Evolutionary conservation across 2,329 filamentous ascomycete genomes (phyloP).

Genomic region (Raffaelea albimanens): DNA sequence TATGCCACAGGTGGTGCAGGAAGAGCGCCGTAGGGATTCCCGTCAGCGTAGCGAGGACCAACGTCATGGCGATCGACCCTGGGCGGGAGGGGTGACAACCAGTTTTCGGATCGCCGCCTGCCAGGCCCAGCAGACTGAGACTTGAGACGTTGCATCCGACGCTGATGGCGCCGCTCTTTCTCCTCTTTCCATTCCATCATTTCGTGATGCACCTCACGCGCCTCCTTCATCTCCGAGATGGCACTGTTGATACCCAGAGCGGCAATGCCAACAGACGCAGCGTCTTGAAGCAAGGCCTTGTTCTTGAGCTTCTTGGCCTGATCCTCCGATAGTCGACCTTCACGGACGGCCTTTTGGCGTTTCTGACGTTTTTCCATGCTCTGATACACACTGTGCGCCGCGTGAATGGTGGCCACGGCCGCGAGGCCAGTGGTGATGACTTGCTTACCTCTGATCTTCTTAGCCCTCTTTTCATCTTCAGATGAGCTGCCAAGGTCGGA

Average conservation of each 20-base stretch:
- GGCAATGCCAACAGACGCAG: conserved; percentile 48
- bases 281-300: conserved; percentile 47
- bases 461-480: conserved; percentile 42
- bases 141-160: conserved; percentile 27
- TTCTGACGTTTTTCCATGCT: conserved; percentile 47
- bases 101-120: conserved; percentile 30
- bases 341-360: conserved; percentile 42
- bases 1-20: conserved; percentile 30
- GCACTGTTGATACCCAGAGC: conserved; percentile 49
- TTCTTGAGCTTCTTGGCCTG: conserved; percentile 49
- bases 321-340: conserved; percentile 39
- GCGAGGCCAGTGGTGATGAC: conserved; percentile 46
- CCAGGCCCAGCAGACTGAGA: conserved; percentile 11
- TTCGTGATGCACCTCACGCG: conserved; percentile 38
- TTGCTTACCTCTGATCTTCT: conserved; percentile 55
- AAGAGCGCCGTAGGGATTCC: conserved; percentile 35
- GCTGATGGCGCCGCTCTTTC: conserved; percentile 39
- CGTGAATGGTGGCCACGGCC: conserved; percentile 50
- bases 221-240: conserved; percentile 46
- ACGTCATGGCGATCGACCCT: conserved; percentile 30
- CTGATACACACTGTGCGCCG: conserved; percentile 47
- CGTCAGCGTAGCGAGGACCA: conserved; percentile 36
- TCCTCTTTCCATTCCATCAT: conserved; percentile 39
- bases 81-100: conserved; percentile 31
- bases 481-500: conserved; percentile 49